Percentiles rank a stretch among this genome's conserved stretches.
These are phyloP conservation scores for Skeletonema grethae DNA, from an alignment of 108 stramenopile species.

Conservation along the genomic window DNA sequence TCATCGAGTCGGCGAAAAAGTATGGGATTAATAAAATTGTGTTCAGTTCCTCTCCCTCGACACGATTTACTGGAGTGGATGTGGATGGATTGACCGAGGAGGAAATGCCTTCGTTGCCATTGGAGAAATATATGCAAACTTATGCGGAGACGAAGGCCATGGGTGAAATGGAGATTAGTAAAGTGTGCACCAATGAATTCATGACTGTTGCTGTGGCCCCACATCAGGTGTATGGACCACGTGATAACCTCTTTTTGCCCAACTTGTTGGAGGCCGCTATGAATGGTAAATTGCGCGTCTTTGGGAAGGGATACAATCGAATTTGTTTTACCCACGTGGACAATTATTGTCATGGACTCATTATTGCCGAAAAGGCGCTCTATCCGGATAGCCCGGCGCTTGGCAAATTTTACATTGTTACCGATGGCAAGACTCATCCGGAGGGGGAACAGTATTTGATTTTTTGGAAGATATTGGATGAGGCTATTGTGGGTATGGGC, in stretches of 20 bases:
- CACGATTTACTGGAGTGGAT: slow-evolving; percentile 94
- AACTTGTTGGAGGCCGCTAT: slow-evolving; percentile 89
- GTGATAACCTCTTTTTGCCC: slow-evolving; percentile 91
- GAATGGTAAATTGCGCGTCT: slow-evolving; percentile 85
- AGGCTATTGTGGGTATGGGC: slow-evolving; percentile 88
- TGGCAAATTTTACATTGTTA: slow-evolving; percentile 97
- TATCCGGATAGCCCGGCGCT: slow-evolving; percentile 79
- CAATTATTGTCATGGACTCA: slow-evolving; percentile 97
- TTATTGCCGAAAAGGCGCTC: slow-evolving; percentile 88
- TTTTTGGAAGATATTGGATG: slow-evolving; percentile 95
- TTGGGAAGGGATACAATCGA: slow-evolving; percentile 89
- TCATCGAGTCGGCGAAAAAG: slow-evolving; percentile 80
- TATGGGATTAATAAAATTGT: slow-evolving; percentile 90
- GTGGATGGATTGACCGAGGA: slow-evolving; percentile 86
- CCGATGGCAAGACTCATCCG: slow-evolving; percentile 84
- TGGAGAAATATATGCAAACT: slow-evolving; percentile 72
- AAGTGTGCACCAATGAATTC: slow-evolving; percentile 66
- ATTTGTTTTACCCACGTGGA: slow-evolving; percentile 96
- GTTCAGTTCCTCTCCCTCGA: slow-evolving; percentile 91
- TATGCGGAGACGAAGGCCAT: slow-evolving; percentile 98
- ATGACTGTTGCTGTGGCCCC: slow-evolving; percentile 93
- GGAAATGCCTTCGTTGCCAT: slow-evolving; percentile 60
- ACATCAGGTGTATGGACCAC: slow-evolving; percentile 97
- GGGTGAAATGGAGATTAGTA: slow-evolving; percentile 80
- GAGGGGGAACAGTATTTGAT: slow-evolving; percentile 57